Base-by-base conservation (phyloP, 1,284 basidiomycete genomes). In the Malassezia restricta region DNA sequence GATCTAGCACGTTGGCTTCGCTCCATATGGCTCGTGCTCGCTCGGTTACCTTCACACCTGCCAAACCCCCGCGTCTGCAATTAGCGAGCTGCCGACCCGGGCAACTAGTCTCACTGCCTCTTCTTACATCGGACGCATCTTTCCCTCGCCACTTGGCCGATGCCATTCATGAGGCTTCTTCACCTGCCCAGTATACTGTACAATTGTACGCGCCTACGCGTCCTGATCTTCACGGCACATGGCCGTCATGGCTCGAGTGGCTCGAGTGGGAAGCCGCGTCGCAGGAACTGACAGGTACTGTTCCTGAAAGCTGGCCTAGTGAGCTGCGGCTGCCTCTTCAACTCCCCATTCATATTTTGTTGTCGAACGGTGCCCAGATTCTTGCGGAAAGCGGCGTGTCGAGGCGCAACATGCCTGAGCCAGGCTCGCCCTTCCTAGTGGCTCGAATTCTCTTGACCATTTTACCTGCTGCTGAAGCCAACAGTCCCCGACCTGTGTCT, bases 191-290 rank as follows among this genome's bases (percentile, higher is more conserved):
- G 41, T 71, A 69, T 45, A 43, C 51, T 3, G 63, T 64, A 0
- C 55, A 63, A 24, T 49, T 71, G 6, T 58, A 61, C 31, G 66
- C 66, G 37, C 63, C 61, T 32, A 58, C 61, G 52, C 61, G 59
- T 29, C 54, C 60, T 17, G 62, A 68, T 40, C 57, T 66, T 42
- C 62, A 66, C 51, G 54, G 58, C 40, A 61, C 54, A 30, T 59
- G 66, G 60, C 58, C 63, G n/a, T 54, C 56, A 14, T 71, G 67
- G 59, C 57, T 71, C 30, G 48, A 60, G 41, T 71, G 68, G 68
- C 55, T 71, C 15, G 35, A 28, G 14, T 69, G 68, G 61, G 59
- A 71, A 28, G 40, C 47, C 9, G 45, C 56, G 15, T 59, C 58
- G 51, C 64, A 67, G 38, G 65, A 66, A 51, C 58, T 67, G 2